Conservation (phyloP, 495 filamentous ascomycete genomes). For the Pyronema omphalodes region DNA sequence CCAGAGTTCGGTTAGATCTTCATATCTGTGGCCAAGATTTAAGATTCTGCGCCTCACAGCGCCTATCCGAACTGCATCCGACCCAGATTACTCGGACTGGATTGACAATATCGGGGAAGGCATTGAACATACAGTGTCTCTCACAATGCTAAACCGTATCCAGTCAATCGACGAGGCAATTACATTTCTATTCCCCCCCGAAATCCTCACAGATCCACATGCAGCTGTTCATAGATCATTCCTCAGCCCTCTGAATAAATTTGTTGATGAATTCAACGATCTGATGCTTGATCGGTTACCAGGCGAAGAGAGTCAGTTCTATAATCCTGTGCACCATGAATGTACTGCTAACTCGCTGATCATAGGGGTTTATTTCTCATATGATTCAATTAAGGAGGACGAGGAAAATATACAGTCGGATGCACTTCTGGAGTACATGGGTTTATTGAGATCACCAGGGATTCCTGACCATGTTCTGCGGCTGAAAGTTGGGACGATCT, state of each 20-base stretch:
- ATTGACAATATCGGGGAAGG: slow-evolving; percentile 4
- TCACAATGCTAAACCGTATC: slow-evolving; percentile 1
- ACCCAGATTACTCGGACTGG: slow-evolving; percentile 2
- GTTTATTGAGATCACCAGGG: not conserved
- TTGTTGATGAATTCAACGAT: slow-evolving; percentile 6
- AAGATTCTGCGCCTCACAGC: not conserved
- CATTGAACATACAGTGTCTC: not conserved
- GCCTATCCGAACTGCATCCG: slow-evolving; percentile 1
- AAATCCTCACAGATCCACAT: not conserved
- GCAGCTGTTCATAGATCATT: not conserved
- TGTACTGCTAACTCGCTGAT: not conserved
- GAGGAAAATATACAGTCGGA: not conserved
- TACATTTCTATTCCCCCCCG: not conserved
- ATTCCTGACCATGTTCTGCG: not conserved
- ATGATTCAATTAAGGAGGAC: slow-evolving; percentile 5
- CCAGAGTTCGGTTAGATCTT: slow-evolving; percentile 1
- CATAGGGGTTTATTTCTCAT: not conserved
- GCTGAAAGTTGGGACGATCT: slow-evolving; percentile 3
- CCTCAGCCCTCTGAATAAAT: slow-evolving; percentile 2
- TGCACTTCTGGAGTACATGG: not conserved
- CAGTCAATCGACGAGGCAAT: not conserved
- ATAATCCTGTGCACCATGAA: not conserved
- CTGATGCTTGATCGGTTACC: not conserved
- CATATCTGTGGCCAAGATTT: not conserved
- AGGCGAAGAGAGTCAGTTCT: not conserved